These are phyloP conservation scores for Capsicum rhomboideum DNA, from an alignment of 257 asterid genomes.

Conservation along the genomic window DNA sequence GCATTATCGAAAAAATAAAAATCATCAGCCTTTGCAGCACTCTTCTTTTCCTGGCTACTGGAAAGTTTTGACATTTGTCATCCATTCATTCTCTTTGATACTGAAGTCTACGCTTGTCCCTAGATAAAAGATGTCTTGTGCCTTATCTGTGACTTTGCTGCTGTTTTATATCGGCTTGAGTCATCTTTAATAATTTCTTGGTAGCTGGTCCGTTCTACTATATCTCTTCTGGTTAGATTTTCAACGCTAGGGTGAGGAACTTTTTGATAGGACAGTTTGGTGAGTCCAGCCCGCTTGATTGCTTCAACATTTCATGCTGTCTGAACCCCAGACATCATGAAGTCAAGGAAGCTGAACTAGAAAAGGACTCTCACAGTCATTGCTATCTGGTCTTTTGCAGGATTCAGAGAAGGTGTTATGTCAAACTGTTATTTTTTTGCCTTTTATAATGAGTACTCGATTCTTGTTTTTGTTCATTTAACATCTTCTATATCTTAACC, in stretches of 20 bases:
- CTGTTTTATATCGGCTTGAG: background rate
- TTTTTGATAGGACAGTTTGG: background rate
- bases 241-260: background rate
- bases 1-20: background rate
- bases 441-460: background rate
- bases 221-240: background rate
- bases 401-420: background rate
- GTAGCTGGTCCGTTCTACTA: background rate
- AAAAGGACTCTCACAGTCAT: background rate
- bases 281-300: background rate
- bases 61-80: background rate
- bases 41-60: background rate
- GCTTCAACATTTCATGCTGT: background rate
- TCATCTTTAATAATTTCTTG: background rate
- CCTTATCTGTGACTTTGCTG: background rate
- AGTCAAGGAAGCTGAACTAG: background rate
- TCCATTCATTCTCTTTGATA: background rate
- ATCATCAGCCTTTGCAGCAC: background rate
- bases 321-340: background rate
- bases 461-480: background rate
- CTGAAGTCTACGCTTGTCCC: background rate
- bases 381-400: background rate
- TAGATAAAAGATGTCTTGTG: background rate
- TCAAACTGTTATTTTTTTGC: background rate
- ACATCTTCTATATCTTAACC: background rate